Conservation (phyloP, 2,329 filamentous ascomycete genomes). For the Pezicula carpinea region DNA sequence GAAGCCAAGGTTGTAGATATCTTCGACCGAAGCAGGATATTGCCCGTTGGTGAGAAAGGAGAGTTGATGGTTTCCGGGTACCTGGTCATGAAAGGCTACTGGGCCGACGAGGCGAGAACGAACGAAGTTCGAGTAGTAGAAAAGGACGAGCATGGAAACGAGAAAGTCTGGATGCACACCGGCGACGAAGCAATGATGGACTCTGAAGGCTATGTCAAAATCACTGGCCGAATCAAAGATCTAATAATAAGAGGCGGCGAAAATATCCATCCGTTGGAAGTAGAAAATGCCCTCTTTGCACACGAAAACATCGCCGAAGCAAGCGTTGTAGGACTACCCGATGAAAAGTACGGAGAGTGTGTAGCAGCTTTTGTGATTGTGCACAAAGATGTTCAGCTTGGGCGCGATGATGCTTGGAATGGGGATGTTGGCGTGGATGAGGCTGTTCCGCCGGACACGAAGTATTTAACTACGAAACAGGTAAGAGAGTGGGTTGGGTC, state of each 20-base stretch:
- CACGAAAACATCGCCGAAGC: slow-evolving; percentile 69
- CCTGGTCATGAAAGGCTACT: slow-evolving; percentile 88
- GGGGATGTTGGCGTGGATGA: slow-evolving; percentile 10
- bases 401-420: slow-evolving; percentile 23
- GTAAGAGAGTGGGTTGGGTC: slow-evolving; percentile 69
- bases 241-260: slow-evolving; percentile 92
- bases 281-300: slow-evolving; percentile 81
- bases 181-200: slow-evolving; percentile 92
- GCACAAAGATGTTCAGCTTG: slow-evolving; percentile 30
- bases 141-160: slow-evolving; percentile 16
- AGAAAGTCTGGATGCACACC: slow-evolving; percentile 75
- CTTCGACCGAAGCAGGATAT: slow-evolving; percentile 48
- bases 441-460: not conserved
- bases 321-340: slow-evolving; percentile 78
- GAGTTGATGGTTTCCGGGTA: slow-evolving; percentile 85
- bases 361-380: slow-evolving; percentile 79
- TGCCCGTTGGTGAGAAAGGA: slow-evolving; percentile 64
- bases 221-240: slow-evolving; percentile 92
- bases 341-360: slow-evolving; percentile 78
- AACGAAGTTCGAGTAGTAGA: slow-evolving; percentile 59
- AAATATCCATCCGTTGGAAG: slow-evolving; percentile 90
- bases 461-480: slow-evolving; percentile 13
- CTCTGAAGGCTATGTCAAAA: slow-evolving; percentile 74
- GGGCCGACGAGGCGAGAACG: slow-evolving; percentile 66
- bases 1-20: slow-evolving; percentile 72